Evolutionary conservation across 208 protist species (phyloP).

Genomic region (Wallacemonas collosoma): DNA sequence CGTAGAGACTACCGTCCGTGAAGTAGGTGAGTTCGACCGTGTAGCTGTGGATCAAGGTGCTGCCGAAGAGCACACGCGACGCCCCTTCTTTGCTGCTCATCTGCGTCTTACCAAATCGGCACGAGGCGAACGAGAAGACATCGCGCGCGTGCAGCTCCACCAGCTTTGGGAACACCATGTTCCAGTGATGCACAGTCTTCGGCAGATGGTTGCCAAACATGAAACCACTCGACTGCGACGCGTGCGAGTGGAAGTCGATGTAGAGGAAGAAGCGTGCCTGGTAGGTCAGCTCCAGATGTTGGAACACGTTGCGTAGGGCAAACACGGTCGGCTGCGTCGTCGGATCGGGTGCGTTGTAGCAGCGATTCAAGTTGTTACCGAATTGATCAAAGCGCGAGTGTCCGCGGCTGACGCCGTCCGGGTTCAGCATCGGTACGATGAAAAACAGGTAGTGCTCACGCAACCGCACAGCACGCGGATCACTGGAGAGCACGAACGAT

Average conservation of each 20-base stretch:
- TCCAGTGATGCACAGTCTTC: slow-evolving; percentile 80
- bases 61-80: slow-evolving; percentile 84
- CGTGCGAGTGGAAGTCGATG: slow-evolving; percentile 95
- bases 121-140: slow-evolving; percentile 76
- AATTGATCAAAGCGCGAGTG: slow-evolving; percentile 91
- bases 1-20: slow-evolving; percentile 64
- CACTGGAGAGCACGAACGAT: slow-evolving; percentile 76
- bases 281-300: slow-evolving; percentile 63
- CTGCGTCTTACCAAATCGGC: slow-evolving; percentile 68
- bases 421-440: slow-evolving; percentile 94
- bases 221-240: slow-evolving; percentile 88
- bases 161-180: slow-evolving; percentile 76
- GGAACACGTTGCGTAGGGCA: slow-evolving; percentile 80
- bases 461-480: slow-evolving; percentile 57
- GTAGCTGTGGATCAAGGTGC: slow-evolving; percentile 79
- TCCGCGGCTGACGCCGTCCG: slow-evolving; percentile 93
- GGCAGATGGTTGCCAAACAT: slow-evolving; percentile 92
- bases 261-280: slow-evolving; percentile 84
- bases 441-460: slow-evolving; percentile 94
- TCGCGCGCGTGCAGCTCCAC: slow-evolving; percentile 73
- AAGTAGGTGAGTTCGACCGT: slow-evolving; percentile 87
- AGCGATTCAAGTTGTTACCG: slow-evolving; percentile 94
- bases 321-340: slow-evolving; percentile 78
- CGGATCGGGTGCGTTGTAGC: slow-evolving; percentile 86
- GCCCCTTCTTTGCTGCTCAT: slow-evolving; percentile 84